phyloP scores from a whole-genome alignment of 208 protist genomes.

The Herpetomonas tarakana region DNA sequence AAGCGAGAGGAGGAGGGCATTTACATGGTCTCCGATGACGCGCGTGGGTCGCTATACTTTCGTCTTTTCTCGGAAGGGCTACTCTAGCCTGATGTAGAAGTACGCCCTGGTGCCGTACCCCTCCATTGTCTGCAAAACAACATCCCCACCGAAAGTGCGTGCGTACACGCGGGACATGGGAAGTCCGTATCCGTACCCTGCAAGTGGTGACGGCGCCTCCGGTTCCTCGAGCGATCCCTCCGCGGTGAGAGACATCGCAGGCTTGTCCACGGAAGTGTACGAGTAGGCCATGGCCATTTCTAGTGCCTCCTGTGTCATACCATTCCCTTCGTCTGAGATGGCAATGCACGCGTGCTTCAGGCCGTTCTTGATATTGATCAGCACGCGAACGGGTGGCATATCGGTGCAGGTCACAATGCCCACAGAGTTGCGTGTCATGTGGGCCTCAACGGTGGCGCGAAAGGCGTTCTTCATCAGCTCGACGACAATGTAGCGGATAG shows the following conservation, averaged over 20 bases:
- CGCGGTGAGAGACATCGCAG: slow-evolving; percentile 28
- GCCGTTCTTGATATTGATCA: slow-evolving; percentile 68
- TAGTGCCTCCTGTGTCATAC: slow-evolving; percentile 73
- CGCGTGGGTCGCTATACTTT: not conserved
- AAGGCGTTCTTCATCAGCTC: slow-evolving; percentile 96
- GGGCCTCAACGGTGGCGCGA: slow-evolving; percentile 83
- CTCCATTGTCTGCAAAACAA: slow-evolving; percentile 92
- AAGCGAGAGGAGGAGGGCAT: not conserved
- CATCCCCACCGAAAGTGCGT: slow-evolving; percentile 91
- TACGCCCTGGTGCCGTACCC: slow-evolving; percentile 92
- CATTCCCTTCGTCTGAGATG: slow-evolving; percentile 80
- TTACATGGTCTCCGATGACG: no score
- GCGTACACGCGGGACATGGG: slow-evolving; percentile 93
- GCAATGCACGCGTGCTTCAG: slow-evolving; percentile 81
- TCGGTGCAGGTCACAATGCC: slow-evolving; percentile 75
- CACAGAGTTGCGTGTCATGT: slow-evolving; percentile 66
- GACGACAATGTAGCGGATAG: slow-evolving; percentile 93
- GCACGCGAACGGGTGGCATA: slow-evolving; percentile 75
- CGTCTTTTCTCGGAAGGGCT: not conserved
- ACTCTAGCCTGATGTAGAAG: slow-evolving; percentile 78
- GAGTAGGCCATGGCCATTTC: slow-evolving; percentile 91
- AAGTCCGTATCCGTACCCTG: slow-evolving; percentile 94
- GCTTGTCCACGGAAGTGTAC: slow-evolving; percentile 89
- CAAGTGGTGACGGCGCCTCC: slow-evolving; percentile 58
- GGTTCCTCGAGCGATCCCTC: slow-evolving; percentile 14